Conservation (phyloP, 352 stramenopile species). For the Globisporangium cystogenes region DNA sequence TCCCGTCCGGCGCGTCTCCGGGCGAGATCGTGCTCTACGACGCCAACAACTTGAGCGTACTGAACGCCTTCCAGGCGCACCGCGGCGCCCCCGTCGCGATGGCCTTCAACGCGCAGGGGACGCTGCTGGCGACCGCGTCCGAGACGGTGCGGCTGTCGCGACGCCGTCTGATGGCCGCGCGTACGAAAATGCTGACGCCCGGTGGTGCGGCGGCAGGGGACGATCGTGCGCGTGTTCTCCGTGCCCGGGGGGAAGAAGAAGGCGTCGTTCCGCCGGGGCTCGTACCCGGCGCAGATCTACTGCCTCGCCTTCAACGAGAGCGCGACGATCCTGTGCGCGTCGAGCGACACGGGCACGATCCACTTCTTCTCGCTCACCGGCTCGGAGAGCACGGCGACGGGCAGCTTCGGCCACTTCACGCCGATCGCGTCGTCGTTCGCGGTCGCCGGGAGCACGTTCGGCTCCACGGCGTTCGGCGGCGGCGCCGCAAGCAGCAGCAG, state of each 20-base stretch:
- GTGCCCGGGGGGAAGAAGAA: slow-evolving; percentile 88
- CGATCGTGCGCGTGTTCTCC: slow-evolving; percentile 97
- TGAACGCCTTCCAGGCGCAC: slow-evolving; percentile 90
- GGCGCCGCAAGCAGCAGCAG: slow-evolving; percentile 3
- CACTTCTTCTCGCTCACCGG: slow-evolving; percentile 93
- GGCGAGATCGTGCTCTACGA: slow-evolving; percentile 92
- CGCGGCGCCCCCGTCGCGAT: slow-evolving; percentile 83
- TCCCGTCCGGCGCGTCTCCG: slow-evolving; percentile 71
- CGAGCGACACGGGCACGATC: slow-evolving; percentile 95
- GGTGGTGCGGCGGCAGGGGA: slow-evolving; percentile 66
- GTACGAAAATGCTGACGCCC: too few relatives aligned
- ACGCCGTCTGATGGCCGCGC: too few relatives aligned
- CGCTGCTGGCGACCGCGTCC: slow-evolving; percentile 86
- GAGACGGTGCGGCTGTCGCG: slow-evolving; percentile 57
- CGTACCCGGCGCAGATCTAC: slow-evolving; percentile 95
- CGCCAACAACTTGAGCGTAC: slow-evolving; percentile 87
- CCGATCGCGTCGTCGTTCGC: slow-evolving; percentile 69
- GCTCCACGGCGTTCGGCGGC: slow-evolving; percentile 39
- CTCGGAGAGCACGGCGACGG: slow-evolving; percentile 60
- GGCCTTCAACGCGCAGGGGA: slow-evolving; percentile 83
- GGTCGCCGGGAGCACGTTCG: slow-evolving; percentile 56
- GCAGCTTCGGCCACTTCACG: slow-evolving; percentile 76
- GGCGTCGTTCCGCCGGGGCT: slow-evolving; percentile 93
- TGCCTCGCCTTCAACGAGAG: slow-evolving; percentile 95
- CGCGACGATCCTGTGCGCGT: slow-evolving; percentile 92